Evolutionary conservation across 2,329 filamentous ascomycete genomes (phyloP), one percentile per base, ranked within the genome.

Genomic region (Colletotrichum horii): DNA sequence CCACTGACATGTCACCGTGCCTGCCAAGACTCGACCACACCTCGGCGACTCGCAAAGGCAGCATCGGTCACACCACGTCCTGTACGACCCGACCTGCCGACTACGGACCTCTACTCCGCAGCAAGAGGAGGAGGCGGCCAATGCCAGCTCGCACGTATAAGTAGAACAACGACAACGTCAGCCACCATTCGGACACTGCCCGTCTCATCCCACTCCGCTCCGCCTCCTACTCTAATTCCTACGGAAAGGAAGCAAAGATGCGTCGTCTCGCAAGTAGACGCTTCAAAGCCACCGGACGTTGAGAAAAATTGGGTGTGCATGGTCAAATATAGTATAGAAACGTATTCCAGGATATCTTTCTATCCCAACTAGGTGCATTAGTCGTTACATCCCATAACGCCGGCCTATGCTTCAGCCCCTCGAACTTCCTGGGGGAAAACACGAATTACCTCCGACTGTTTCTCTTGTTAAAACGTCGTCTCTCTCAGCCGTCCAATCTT

Each of bases 401-500:
- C 43, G 43, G 43, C 43, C 43, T 22, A 52, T 52, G n/a, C 43
- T 22, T 52, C 11, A 52, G n/a, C 43, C 43, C 61, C 24, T 30
- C 28, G 43, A 52, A 22, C 43, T 52, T 22, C 43, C 43, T 24
- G 24, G 43, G 6, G 24, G 11, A 52, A 52, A 14, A n/a, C n/a
- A 52, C 12, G 43, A 52, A 14, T 14, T 22, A 22, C 43, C 11
- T 22, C 43, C n/a, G n/a, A n/a, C n/a, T 22, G 43, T 22, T 52
- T 52, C 24, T 12, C 11, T 52, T 52, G 11, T 77, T 78, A 93
- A 78, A 93, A 91, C 55, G 89, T 85, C 78, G 91, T 91, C 83
- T 95, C 93, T 82, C 89, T 91, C 14, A 94, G 83, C 80, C 83
- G 90, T 2, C 94, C 94, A 71, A 89, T 88, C 66, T 87, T 89